phyloP scores from a whole-genome alignment of 768 basidiomycete genomes.

The Pulveroboletus sp. region DNA sequence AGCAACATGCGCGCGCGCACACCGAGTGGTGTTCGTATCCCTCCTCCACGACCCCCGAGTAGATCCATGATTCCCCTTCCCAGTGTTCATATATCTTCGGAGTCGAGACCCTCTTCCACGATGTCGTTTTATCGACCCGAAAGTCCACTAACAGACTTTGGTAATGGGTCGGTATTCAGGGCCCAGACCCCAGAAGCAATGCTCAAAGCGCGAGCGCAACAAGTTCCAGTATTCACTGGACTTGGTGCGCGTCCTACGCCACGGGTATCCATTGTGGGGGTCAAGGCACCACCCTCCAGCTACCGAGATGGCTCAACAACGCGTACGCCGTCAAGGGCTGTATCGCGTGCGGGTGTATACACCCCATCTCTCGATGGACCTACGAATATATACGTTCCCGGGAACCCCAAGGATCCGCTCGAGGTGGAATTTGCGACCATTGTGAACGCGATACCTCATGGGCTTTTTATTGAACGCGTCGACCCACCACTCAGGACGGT shows the following conservation, averaged over 20 bases:
- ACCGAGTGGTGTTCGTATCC: conserved; percentile 41
- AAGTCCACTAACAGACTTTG: conserved; percentile 43
- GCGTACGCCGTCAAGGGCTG: conserved; percentile 61
- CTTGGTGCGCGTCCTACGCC: conserved; percentile 37
- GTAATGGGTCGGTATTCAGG: conserved; percentile 36
- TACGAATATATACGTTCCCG: conserved; percentile 60
- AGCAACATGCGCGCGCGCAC: conserved; percentile 32
- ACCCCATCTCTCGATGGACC: conserved; percentile 58
- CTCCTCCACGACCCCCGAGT: conserved; percentile 73
- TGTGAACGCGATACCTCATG: conserved; percentile 75
- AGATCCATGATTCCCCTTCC: conserved; percentile 84
- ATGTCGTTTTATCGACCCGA: conserved; percentile 66
- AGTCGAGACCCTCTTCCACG: conserved; percentile 68
- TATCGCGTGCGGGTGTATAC: conserved; percentile 62
- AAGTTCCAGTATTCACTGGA: conserved; percentile 52
- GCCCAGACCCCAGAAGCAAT: conserved; percentile 71
- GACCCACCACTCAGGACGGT: conserved; percentile 69
- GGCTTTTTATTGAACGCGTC: conserved; percentile 72
- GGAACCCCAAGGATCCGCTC: conserved; percentile 73
- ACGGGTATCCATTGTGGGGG: conserved; percentile 36
- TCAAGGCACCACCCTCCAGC: conserved; percentile 69
- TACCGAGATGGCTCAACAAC: conserved; percentile 59
- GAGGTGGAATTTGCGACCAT: conserved; percentile 75
- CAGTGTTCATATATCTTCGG: conserved; percentile 63
- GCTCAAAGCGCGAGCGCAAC: conserved; percentile 58